Evolutionary conservation across 2,329 filamentous ascomycete genomes (phyloP).

Genomic region (Teratosphaeria nubilosa): DNA sequence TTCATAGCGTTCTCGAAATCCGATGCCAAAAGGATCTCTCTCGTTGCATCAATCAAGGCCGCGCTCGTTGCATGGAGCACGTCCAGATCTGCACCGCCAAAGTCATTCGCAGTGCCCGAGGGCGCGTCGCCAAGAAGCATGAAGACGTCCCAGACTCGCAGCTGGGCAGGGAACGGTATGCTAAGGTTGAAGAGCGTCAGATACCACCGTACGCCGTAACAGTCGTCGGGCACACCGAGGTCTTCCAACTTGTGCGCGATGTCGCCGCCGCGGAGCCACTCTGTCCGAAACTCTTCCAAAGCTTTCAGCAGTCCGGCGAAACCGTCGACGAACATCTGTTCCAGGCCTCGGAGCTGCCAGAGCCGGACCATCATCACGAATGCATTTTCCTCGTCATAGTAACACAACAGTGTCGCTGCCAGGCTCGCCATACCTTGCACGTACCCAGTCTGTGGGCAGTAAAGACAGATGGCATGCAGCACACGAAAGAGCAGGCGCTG

Average conservation of each 20-base stretch:
- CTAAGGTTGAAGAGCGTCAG: slow-evolving; percentile 95
- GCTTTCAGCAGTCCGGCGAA: slow-evolving; percentile 83
- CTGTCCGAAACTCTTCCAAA: slow-evolving; percentile 70
- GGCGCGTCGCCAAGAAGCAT: slow-evolving; percentile 72
- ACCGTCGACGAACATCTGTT: slow-evolving; percentile 55
- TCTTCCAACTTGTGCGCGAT: slow-evolving; percentile 70
- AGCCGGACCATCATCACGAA: slow-evolving; percentile 96
- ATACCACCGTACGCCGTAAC: slow-evolving; percentile 97
- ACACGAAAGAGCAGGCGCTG: slow-evolving; percentile 88
- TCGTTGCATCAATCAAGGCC: slow-evolving; percentile 80
- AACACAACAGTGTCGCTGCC: slow-evolving; percentile 84
- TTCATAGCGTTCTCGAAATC: slow-evolving; percentile 99
- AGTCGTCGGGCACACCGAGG: slow-evolving; percentile 70
- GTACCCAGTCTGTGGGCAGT: slow-evolving; percentile 85
- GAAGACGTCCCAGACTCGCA: slow-evolving; percentile 96
- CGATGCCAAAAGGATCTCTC: slow-evolving; percentile 78
- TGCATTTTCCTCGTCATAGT: slow-evolving; percentile 88
- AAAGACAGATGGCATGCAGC: slow-evolving; percentile 80
- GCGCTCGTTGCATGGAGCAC: slow-evolving; percentile 83
- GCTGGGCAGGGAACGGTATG: slow-evolving; percentile 84
- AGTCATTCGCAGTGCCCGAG: slow-evolving; percentile 9
- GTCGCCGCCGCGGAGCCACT: slow-evolving; percentile 70
- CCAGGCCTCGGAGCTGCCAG: slow-evolving; percentile 80
- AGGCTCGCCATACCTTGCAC: slow-evolving; percentile 96
- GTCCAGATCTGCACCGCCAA: slow-evolving; percentile 60